phyloP scores from a whole-genome alignment of 805 yeast genomes.

The Monosporozyma yasuniensis region DNA sequence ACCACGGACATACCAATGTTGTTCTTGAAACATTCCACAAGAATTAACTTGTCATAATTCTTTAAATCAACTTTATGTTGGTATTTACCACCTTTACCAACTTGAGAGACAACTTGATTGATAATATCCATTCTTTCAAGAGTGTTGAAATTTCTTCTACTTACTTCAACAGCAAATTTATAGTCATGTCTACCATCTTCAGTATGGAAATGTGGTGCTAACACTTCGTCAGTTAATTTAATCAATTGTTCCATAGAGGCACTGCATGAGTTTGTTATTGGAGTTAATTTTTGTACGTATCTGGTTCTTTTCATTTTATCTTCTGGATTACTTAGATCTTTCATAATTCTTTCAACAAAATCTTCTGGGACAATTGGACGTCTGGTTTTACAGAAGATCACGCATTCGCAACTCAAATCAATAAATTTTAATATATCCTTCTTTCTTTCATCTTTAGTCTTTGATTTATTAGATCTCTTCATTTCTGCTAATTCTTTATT shows the following conservation, averaged over 20 bases:
- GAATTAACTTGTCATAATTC: constrained; percentile 62
- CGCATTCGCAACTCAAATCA: constrained; percentile 69
- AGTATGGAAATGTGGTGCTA: constrained; percentile 59
- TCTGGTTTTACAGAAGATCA: constrained; percentile 74
- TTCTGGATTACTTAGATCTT: constrained; percentile 44
- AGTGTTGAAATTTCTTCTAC: constrained; percentile 68
- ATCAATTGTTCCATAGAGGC: constrained; percentile 62
- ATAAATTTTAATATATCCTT: constrained; percentile 49
- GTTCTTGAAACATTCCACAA: constrained; percentile 83
- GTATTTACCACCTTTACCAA: constrained; percentile 48
- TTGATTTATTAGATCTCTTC: constrained; percentile 32
- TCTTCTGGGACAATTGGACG: constrained; percentile 71
- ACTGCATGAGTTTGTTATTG: constrained; percentile 65
- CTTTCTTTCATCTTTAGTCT: constrained; percentile 30
- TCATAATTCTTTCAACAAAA: constrained; percentile 56
- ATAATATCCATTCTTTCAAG: constrained; percentile 68
- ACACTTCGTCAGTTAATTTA: constrained; percentile 49
- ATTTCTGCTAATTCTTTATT: constrained; percentile 60
- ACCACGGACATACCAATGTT: constrained; percentile 85
- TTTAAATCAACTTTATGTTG: constrained; percentile 77
- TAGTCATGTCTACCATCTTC: constrained; percentile 26
- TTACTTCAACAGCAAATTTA: constrained; percentile 73
- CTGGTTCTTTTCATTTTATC: constrained; percentile 46
- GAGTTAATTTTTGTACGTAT: constrained; percentile 71
- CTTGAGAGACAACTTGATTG: constrained; percentile 57